Conservation (phyloP, 805 yeast genomes). For the Sugiyamaella lignohabitans region DNA sequence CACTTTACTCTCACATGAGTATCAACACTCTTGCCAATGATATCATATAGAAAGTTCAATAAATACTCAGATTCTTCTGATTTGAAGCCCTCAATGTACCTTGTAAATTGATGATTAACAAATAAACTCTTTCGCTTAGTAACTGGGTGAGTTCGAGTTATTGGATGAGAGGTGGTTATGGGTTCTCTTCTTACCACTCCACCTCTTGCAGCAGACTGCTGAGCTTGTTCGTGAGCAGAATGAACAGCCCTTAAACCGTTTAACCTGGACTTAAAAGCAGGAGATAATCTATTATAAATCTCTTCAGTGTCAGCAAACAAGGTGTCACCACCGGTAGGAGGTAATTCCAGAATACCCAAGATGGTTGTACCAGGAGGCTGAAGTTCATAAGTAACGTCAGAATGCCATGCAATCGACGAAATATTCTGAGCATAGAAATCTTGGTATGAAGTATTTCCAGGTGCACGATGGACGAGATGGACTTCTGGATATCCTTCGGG, state of each 20-base stretch:
- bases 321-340: slow-evolving; percentile 69
- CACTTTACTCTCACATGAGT: slow-evolving; percentile 64
- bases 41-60: slow-evolving; percentile 44
- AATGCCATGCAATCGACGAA: slow-evolving; percentile 47
- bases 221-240: slow-evolving; percentile 49
- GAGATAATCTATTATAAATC: slow-evolving; percentile 66
- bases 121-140: slow-evolving; percentile 51
- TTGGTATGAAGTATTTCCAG: slow-evolving; percentile 26
- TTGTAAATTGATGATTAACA: slow-evolving; percentile 50
- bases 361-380: slow-evolving; percentile 69
- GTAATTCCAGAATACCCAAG: slow-evolving; percentile 53
- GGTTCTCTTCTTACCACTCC: slow-evolving; percentile 40
- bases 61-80: slow-evolving; percentile 51
- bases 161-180: slow-evolving; percentile 48
- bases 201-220: slow-evolving; percentile 30
- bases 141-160: slow-evolving; percentile 55
- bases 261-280: slow-evolving; percentile 50
- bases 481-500: slow-evolving; percentile 53
- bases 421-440: slow-evolving; percentile 10
- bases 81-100: slow-evolving; percentile 61
- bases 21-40: slow-evolving; percentile 48
- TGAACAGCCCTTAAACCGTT: slow-evolving; percentile 59
- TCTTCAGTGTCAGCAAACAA: slow-evolving; percentile 63
- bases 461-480: slow-evolving; percentile 52
- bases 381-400: slow-evolving; percentile 66